A percentile compares a stretch with the other conserved stretches of the same genome.
These are phyloP conservation scores for carrot (Daucus carota) DNA, from an alignment of 129 eudicot species.

Conservation along the genomic window DH1_v3.0 NC_030381.2:48378501-48379000, in stretches of 20 bases:
- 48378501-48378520: slow-evolving; percentile 27
- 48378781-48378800: too few relatives aligned
- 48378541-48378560: not conserved
- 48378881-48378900: too few relatives aligned
- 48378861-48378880: too few relatives aligned
- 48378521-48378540: not conserved
- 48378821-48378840: too few relatives aligned
- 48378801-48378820: not conserved
- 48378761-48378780: not conserved
- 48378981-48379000: too few relatives aligned
- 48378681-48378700: not conserved
- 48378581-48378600: not conserved
- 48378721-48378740: too few relatives aligned
- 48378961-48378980: too few relatives aligned
- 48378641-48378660: not conserved
- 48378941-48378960: too few relatives aligned
- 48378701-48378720: not conserved
- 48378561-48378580: not conserved
- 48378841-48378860: too few relatives aligned
- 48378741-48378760: not conserved
- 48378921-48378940: too few relatives aligned
- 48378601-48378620: not conserved
- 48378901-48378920: too few relatives aligned
- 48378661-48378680: slow-evolving; percentile 1
- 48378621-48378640: not conserved